Percentiles rank a stretch among this genome's conserved stretches.
Evolutionary conservation across 1,139 yeast species (phyloP).

Genomic region (Yamadazyma taylorii): DNA sequence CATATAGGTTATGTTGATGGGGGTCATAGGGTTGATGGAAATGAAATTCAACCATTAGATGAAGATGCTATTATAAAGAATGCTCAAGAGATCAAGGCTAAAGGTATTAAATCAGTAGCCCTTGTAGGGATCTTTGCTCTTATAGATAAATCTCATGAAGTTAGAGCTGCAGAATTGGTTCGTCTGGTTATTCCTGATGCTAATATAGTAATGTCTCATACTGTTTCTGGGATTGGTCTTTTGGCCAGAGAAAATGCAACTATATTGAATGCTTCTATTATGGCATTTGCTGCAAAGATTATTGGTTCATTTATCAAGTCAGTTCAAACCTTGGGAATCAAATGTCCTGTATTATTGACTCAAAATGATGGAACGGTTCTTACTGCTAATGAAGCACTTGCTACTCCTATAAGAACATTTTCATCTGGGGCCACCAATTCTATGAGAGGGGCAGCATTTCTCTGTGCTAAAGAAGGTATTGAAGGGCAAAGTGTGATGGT

Average conservation of each 20-base stretch:
- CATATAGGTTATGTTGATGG: conserved; percentile 33
- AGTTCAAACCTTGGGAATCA: conserved; percentile 26
- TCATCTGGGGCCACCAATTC: conserved; percentile 48
- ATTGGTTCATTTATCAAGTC: conserved; percentile 35
- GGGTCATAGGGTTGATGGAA: conserved; percentile 41
- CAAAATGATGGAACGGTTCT: conserved; percentile 47
- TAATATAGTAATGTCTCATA: conserved; percentile 33
- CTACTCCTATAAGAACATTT: conserved; percentile 39
- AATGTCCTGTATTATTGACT: conserved; percentile 37
- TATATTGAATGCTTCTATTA: conserved; percentile 41
- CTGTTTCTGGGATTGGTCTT: conserved; percentile 38
- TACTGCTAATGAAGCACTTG: conserved; percentile 31
- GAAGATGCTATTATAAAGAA: conserved; percentile 28
- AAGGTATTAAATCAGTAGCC: conserved; percentile 32
- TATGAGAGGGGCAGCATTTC: conserved; percentile 46
- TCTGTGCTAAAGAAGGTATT: conserved; percentile 29
- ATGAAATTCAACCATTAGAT: conserved; percentile 28
- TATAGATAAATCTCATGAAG: conserved; percentile 33
- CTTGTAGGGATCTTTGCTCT: conserved; percentile 41
- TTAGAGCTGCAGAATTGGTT: conserved; percentile 27
- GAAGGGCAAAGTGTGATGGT: conserved; percentile 29
- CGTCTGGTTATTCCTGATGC: conserved; percentile 27
- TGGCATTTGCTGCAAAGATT: conserved; percentile 35
- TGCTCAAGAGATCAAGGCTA: conserved; percentile 23
- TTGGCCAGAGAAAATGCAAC: conserved; percentile 44